A percentile compares a stretch with the other conserved stretches of the same genome.
These are phyloP conservation scores for Smithsoniella earleae DNA, from an alignment of 163 green algal species.

Conservation along the genomic window DNA sequence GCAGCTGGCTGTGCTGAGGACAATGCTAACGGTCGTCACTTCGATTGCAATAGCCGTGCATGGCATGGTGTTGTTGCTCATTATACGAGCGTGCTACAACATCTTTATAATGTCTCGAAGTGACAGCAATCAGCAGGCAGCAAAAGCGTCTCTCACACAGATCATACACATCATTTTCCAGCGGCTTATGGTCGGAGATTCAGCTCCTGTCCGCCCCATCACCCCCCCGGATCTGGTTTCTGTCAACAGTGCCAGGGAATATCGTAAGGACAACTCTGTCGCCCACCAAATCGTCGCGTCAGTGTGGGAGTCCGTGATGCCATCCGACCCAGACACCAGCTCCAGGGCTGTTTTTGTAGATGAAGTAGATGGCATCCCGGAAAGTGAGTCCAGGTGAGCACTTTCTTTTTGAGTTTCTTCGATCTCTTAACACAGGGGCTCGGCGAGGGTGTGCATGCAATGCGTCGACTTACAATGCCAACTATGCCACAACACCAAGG, in stretches of 20 bases:
- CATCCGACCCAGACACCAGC: no score
- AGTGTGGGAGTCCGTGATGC: conserved; percentile 28
- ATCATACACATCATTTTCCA: conserved; percentile 97
- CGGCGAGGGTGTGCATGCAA: no score
- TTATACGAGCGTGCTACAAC: conserved; percentile 88
- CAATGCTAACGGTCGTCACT: conserved; percentile 70
- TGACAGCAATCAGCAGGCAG: conserved; percentile 89
- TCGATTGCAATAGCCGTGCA: conserved; percentile 67
- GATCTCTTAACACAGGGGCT: no score
- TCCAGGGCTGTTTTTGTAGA: neutral
- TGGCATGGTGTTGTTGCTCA: conserved; percentile 57
- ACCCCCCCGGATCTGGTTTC: conserved; percentile 19
- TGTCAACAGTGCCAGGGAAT: neutral
- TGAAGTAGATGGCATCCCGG: neutral
- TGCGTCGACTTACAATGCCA: no score
- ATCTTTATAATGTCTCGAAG: conserved; percentile 84
- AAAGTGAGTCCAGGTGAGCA: conserved; percentile 19
- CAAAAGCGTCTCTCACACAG: conserved; percentile 89
- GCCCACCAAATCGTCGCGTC: conserved; percentile 14
- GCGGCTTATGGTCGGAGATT: conserved; percentile 10
- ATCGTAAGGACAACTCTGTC: neutral
- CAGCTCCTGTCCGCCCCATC: neutral
- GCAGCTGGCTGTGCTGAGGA: conserved; percentile 80
- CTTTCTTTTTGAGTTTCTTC: conserved; percentile 1
- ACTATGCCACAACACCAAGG: no score